phyloP scores from a whole-genome alignment of 2,329 filamentous ascomycete genomes.

The Nemania abortiva region DNA sequence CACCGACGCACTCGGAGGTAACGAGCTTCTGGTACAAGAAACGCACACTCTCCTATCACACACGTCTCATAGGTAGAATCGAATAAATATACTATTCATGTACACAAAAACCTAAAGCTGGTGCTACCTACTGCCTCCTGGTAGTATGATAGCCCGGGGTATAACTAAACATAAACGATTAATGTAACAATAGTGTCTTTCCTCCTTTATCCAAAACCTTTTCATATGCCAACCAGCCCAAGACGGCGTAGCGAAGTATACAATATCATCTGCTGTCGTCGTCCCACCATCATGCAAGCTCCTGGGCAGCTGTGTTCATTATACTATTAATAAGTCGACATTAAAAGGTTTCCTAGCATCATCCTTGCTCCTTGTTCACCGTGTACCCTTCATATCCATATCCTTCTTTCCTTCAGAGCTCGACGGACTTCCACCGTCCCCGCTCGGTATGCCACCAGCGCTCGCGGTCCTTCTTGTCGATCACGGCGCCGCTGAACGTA shows the following conservation, averaged over 20 bases:
- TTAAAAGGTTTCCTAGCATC: not conserved
- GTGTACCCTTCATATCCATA: not conserved
- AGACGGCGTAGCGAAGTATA: constrained; percentile 6
- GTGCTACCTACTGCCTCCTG: not conserved
- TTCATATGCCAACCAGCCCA: constrained; percentile 11
- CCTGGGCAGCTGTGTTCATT: constrained; percentile 15
- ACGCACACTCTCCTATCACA: not conserved
- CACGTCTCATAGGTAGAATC: not conserved
- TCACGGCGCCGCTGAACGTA: constrained; percentile 36
- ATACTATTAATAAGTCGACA: constrained; percentile 12
- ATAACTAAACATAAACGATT: constrained; percentile 20
- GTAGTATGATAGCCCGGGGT: constrained; percentile 12
- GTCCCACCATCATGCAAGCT: constrained; percentile 4
- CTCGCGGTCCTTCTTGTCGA: constrained; percentile 62
- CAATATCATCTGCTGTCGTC: constrained; percentile 17
- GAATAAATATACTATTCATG: constrained; percentile 14
- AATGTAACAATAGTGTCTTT: constrained; percentile 5
- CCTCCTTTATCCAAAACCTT: constrained; percentile 10
- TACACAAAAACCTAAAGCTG: constrained; percentile 22
- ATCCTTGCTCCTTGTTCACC: not conserved
- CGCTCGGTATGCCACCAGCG: constrained; percentile 65
- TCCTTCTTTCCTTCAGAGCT: constrained; percentile 30
- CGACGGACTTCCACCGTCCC: constrained; percentile 55
- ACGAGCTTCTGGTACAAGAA: too few relatives aligned
- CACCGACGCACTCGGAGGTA: constrained; percentile 9